Evolutionary conservation across 169 alveolate genomes (phyloP).

Genomic region (Condylostoma magnum): DNA sequence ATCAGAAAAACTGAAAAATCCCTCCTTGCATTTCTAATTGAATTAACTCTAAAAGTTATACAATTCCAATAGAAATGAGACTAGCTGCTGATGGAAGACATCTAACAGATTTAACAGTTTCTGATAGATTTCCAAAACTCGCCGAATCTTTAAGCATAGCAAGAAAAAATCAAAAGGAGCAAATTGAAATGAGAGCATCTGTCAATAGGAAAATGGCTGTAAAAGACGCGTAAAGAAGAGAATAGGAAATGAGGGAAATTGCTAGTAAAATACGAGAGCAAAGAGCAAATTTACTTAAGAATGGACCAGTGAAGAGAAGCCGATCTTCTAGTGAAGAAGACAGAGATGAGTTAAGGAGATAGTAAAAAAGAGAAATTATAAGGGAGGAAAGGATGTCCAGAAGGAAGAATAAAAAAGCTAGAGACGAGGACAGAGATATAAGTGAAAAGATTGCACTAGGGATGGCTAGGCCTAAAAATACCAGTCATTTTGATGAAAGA

Average conservation of each 20-base stretch:
- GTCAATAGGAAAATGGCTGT: conserved; percentile 75
- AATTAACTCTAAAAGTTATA: conserved; percentile 97
- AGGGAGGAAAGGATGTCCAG: conserved; percentile 68
- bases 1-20: conserved; percentile 95
- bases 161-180: conserved; percentile 96
- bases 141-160: conserved; percentile 94
- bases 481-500: conserved; percentile 76
- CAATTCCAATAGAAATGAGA: conserved; percentile 97
- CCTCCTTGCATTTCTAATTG: conserved; percentile 98
- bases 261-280: conserved; percentile 17
- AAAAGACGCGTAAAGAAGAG: conserved; percentile 63
- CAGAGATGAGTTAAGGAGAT: conserved; percentile 84
- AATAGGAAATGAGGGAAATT: conserved; percentile 65
- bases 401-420: conserved; percentile 54
- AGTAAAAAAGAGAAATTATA: conserved; percentile 70
- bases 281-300: conserved; percentile 2
- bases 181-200: conserved; percentile 93
- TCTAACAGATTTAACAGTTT: conserved; percentile 87
- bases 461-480: conserved; percentile 76
- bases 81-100: conserved; percentile 97
- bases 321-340: conserved; percentile 87
- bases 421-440: conserved; percentile 91
- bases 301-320: conserved; percentile 80
- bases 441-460: conserved; percentile 94
- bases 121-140: conserved; percentile 93